Conservation (phyloP, 768 basidiomycete species). For the Mycena floridula region DNA sequence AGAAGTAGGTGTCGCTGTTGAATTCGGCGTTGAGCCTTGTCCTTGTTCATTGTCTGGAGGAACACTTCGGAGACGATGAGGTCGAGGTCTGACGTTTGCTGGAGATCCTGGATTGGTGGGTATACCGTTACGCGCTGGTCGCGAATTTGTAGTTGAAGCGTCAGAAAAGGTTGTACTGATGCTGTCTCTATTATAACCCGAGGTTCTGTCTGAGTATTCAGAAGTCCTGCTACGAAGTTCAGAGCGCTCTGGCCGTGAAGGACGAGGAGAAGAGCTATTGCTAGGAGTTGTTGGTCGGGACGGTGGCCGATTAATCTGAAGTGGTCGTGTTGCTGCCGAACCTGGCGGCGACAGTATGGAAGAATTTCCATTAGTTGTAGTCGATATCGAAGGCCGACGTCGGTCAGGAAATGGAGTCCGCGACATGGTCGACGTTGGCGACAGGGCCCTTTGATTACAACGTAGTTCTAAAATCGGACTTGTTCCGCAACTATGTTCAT, state of each 20-base stretch:
- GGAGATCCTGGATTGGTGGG: slow-evolving; percentile 14
- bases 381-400: slow-evolving; percentile 36
- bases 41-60: slow-evolving; percentile 3
- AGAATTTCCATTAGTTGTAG: slow-evolving; percentile 31
- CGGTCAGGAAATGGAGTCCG: slow-evolving; percentile 52
- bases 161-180: slow-evolving; percentile 44
- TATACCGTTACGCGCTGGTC: slow-evolving; percentile 23
- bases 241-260: slow-evolving; percentile 62
- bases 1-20: slow-evolving; percentile 37
- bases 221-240: slow-evolving; percentile 53
- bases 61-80: slow-evolving; percentile 27
- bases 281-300: slow-evolving; percentile 50
- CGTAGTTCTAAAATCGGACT: background rate
- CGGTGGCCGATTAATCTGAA: slow-evolving; percentile 54
- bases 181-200: slow-evolving; percentile 44
- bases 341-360: slow-evolving; percentile 31
- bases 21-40: slow-evolving; percentile 22
- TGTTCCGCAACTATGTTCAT: background rate
- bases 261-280: slow-evolving; percentile 41
- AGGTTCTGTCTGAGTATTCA: slow-evolving; percentile 43
- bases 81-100: slow-evolving; percentile 13
- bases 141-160: slow-evolving; percentile 21
- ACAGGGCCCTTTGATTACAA: slow-evolving; percentile 2
- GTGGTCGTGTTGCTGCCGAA: slow-evolving; percentile 39
- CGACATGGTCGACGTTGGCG: too few relatives aligned